phyloP scores from a whole-genome alignment of 805 yeast genomes.

The Monosporozyma yasuniensis region DNA sequence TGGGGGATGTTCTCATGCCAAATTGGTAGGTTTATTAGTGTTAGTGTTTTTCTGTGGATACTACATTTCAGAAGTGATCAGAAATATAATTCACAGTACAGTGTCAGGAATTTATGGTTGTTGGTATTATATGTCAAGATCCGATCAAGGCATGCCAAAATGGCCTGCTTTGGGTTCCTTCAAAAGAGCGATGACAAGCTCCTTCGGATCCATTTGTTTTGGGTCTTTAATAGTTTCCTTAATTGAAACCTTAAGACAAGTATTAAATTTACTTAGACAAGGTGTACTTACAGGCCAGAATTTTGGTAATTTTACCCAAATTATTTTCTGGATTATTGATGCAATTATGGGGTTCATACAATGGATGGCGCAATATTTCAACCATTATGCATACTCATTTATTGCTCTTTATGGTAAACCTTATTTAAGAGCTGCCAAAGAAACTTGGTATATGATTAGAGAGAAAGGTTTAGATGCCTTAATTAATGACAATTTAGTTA shows the following conservation, averaged over 20 bases:
- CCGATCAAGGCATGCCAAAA: constrained; percentile 71
- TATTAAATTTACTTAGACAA: constrained; percentile 44
- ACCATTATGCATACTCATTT: constrained; percentile 82
- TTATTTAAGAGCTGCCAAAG: constrained; percentile 67
- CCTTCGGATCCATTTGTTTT: constrained; percentile 84
- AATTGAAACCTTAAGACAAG: constrained; percentile 55
- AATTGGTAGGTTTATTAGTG: constrained; percentile 59
- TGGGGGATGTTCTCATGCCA: constrained; percentile 50
- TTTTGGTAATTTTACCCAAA: constrained; percentile 42
- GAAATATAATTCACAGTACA: constrained; percentile 71
- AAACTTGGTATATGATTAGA: constrained; percentile 69
- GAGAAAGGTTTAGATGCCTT: constrained; percentile 78
- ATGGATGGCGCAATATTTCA: constrained; percentile 78
- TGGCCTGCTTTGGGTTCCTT: constrained; percentile 78
- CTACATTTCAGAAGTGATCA: constrained; percentile 72
- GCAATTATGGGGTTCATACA: constrained; percentile 56
- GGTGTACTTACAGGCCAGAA: constrained; percentile 33
- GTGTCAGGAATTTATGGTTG: constrained; percentile 81
- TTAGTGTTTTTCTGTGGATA: constrained; percentile 77
- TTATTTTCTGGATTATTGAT: constrained; percentile 46
- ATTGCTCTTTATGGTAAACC: constrained; percentile 80
- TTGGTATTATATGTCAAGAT: constrained; percentile 75
- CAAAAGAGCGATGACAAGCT: constrained; percentile 69
- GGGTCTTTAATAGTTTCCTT: constrained; percentile 69
- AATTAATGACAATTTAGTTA: constrained; percentile 74